Evolutionary conservation across 768 basidiomycete genomes (phyloP).

Genomic region (Termitomyces sp.): DNA sequence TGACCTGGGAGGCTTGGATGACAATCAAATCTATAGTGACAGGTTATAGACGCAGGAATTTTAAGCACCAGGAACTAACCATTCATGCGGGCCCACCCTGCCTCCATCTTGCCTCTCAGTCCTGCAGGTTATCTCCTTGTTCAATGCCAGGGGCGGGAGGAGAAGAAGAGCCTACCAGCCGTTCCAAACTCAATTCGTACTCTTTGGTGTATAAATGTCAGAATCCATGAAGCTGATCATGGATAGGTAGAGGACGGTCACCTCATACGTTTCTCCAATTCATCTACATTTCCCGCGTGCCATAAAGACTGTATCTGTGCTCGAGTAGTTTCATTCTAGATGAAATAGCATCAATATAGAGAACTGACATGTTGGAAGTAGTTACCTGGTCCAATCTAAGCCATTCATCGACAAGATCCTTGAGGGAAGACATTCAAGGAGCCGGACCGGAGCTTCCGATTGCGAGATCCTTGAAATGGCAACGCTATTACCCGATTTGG

Average conservation of each 20-base stretch:
- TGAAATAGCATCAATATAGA: neutral
- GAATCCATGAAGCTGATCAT: neutral
- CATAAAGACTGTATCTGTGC: slow-evolving; percentile 46
- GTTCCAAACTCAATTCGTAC: slow-evolving; percentile 84
- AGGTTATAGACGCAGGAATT: neutral
- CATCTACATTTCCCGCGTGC: slow-evolving; percentile 35
- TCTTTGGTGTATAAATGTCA: slow-evolving; percentile 27
- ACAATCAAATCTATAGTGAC: slow-evolving; percentile 57
- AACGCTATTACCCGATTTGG: neutral
- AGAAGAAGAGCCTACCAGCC: slow-evolving; percentile 48
- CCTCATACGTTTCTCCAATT: slow-evolving; percentile 59
- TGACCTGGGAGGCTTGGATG: slow-evolving; percentile 78
- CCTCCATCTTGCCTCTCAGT: slow-evolving; percentile 79
- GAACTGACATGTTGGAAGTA: neutral
- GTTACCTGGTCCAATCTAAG: slow-evolving; percentile 32
- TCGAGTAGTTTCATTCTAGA: slow-evolving; percentile 48
- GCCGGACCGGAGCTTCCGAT: neutral
- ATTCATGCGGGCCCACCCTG: slow-evolving; percentile 91
- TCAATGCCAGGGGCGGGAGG: neutral
- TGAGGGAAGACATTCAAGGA: slow-evolving; percentile 22
- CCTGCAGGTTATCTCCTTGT: slow-evolving; percentile 45
- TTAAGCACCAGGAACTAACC: slow-evolving; percentile 27
- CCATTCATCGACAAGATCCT: slow-evolving; percentile 38
- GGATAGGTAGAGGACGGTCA: slow-evolving; percentile 16
- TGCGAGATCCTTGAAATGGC: neutral